Base-by-base conservation (phyloP, 1,284 basidiomycete species). In the Tylopilus sp. region DNA sequence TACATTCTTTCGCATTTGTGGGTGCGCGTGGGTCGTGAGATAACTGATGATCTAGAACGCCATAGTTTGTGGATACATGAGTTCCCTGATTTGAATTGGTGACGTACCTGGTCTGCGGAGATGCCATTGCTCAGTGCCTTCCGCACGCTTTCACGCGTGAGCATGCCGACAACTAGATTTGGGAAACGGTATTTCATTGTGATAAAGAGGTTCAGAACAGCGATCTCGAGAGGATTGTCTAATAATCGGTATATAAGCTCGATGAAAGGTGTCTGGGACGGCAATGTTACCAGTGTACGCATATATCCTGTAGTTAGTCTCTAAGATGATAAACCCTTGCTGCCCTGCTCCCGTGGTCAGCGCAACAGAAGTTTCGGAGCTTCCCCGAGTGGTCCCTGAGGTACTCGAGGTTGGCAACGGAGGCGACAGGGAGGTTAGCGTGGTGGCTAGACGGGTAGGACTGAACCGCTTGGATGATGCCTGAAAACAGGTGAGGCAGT, bases 231-330 rank as follows among this genome's bases (percentile, higher is more conserved):
- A 38, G 96, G 94, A 79, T 99, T 99, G 69, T 95, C 95, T 95
- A 69, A 68, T 19, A 61, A 58, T 57, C 66, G 62, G 71, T 61
- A 57, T 66, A 67, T 74, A 66, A 76, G 71, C 53, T 41, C 36
- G 57, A 57, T 58, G 55, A 26, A 61, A 55, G 60, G 57, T 51
- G 54, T 58, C 16, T 47, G 13, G 7, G 4, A 47, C 57, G 60
- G 65, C 32, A 26, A 41, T 74, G 82, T 69, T 80, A 95, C 95
- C 93, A 49, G 98, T 99, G 80, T 99, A 99, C 1, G 98, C 98
- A 80, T 99, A 99, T 64, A 99, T 83, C 69, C 97, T 93, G 82
- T 99, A 99, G 82, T 99, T 99, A 29, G 98, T 99, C 83, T 99
- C 98, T 47, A 99, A 86, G 72, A 99, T 93, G 71, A 99, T 92